Conservation (phyloP, 139 green algal genomes). For the Nannochloris sp. region DNA sequence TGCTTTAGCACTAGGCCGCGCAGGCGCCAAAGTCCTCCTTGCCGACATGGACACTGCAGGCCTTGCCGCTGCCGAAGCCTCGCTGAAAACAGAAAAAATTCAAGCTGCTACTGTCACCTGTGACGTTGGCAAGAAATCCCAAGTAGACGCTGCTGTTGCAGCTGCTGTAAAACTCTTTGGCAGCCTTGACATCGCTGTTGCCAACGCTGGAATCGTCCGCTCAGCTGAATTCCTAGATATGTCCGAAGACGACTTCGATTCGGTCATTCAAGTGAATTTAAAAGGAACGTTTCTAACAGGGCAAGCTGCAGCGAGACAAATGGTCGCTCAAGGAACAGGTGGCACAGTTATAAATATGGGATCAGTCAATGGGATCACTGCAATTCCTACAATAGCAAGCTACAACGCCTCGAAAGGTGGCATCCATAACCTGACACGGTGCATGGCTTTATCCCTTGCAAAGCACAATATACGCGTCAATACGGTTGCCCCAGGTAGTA, state of each 20-base stretch:
- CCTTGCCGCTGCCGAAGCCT: background rate
- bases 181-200: conserved; percentile 47
- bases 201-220: conserved; percentile 60
- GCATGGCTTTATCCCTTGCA: conserved; percentile 71
- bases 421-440: conserved; percentile 74
- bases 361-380: conserved; percentile 71
- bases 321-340: conserved; percentile 58
- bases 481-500: conserved; percentile 68
- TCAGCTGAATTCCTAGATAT: conserved; percentile 75
- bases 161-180: conserved; percentile 48
- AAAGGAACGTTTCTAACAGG: conserved; percentile 74
- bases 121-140: conserved; percentile 50
- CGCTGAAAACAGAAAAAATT: conserved; percentile 27
- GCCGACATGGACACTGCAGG: conserved; percentile 52
- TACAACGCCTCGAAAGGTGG: conserved; percentile 83
- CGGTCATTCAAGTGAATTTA: conserved; percentile 75
- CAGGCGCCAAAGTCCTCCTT: conserved; percentile 66
- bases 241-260: conserved; percentile 72
- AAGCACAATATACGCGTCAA: conserved; percentile 80
- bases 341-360: conserved; percentile 72
- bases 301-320: conserved; percentile 58
- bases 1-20: conserved; percentile 46
- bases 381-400: conserved; percentile 53
- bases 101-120: conserved; percentile 28
- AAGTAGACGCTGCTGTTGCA: conserved; percentile 51